Evolutionary conservation across 1,284 basidiomycete species (phyloP), one percentile per base, ranked within the genome.

Genomic region (Grifola frondosa): DNA sequence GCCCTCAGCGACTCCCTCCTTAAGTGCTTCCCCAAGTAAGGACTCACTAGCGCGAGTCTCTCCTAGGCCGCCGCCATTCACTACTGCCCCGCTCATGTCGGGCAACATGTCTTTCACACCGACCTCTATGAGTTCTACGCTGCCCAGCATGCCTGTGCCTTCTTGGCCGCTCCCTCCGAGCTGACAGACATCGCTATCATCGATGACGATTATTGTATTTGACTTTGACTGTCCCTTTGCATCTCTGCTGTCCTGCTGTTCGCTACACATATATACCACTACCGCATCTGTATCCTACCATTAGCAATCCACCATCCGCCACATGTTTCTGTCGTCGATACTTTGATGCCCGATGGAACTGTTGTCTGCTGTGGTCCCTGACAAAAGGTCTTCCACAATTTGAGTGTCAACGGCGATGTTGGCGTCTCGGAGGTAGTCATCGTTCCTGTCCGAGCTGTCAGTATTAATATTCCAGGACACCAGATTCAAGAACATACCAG

Each of bases 361-460:
- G 29, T 39, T n/a, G n/a, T n/a, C n/a, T 17, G 11, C 30, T 9
- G 16, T 17, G 16, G 20, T 30, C 19, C 2, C 9, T 34, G 22
- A 33, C n/a, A n/a, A n/a, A 37, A 86, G 59, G 43, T 77, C 67
- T 50, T 81, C 75, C 17, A 81, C 66, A 44, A 86, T 73, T 4
- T 66, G 63, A 30, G 58, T 60, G 53, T 85, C 75, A 26, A 84
- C 66, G 6, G 77, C 71, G 28, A 91, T 88, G 32, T 73, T 69
- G 23, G 81, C 79, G 23, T 73, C 72, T 21, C 59, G 61, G 16
- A 93, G 72, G 62, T 91, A 91, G 9, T 85, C 81, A 56, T 90
- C 85, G 49, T 88, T 90, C 90, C 89, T 89, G 54, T 54, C 8
- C n/a, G n/a, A 26, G 9, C 17, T 23, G 22, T 24, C 13, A 39